phyloP scores from a whole-genome alignment of 225 moss, liverwort and hornwort genomes.

The Anthoceros angustus region DNA sequence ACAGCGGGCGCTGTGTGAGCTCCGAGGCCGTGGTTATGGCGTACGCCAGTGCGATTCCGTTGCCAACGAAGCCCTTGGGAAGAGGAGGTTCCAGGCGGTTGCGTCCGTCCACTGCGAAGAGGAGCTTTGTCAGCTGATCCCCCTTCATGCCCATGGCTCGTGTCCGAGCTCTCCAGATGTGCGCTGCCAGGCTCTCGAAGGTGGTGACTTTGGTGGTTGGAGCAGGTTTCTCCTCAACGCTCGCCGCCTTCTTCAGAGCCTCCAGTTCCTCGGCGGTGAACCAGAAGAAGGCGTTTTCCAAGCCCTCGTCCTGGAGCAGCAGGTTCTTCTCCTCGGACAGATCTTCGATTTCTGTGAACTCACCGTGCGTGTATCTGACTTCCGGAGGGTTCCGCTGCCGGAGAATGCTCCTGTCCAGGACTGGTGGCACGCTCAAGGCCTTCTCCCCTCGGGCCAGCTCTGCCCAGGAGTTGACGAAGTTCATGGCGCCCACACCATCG shows the following conservation, averaged over 20 bases:
- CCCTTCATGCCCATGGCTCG: constrained; percentile 15
- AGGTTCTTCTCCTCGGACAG: constrained; percentile 12
- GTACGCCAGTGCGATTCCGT: constrained; percentile 19
- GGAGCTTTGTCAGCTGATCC: constrained; percentile 13
- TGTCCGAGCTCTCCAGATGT: constrained; percentile 30
- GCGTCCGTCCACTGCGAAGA: constrained; percentile 33
- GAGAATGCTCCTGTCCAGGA: constrained; percentile 18
- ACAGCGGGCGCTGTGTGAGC: constrained; percentile 13
- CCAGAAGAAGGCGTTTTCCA: not conserved
- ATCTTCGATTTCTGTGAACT: constrained; percentile 21
- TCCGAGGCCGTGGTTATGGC: constrained; percentile 13
- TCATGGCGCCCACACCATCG: constrained; percentile 59
- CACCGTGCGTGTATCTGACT: constrained; percentile 21
- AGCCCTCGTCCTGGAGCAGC: not conserved
- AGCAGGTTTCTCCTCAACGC: not conserved
- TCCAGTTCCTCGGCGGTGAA: not conserved
- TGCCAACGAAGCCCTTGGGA: constrained; percentile 23
- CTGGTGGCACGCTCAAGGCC: constrained; percentile 13
- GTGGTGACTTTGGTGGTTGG: not conserved
- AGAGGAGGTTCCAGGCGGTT: constrained; percentile 15
- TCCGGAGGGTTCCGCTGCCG: constrained; percentile 18
- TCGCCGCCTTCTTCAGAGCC: not conserved
- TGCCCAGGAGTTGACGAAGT: constrained; percentile 61
- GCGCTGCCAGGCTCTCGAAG: constrained; percentile 21
- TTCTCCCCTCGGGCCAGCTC: constrained; percentile 42